phyloP scores from a whole-genome alignment of 1,139 yeast genomes.

The Sugiyamaella paludigena region DNA sequence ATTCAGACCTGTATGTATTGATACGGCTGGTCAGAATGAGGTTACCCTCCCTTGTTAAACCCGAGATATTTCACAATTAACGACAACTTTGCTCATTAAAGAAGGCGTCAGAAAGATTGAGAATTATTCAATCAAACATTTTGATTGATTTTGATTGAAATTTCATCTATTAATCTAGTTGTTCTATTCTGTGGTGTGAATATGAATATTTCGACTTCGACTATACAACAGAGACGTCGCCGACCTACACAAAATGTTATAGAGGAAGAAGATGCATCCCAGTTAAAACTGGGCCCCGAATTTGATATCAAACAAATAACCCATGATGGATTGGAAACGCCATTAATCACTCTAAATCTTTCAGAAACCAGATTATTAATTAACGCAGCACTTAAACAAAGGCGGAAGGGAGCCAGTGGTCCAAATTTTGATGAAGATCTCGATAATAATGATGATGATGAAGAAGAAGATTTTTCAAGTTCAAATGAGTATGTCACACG shows the following conservation, averaged over 20 bases:
- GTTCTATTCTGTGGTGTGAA: conserved; percentile 4
- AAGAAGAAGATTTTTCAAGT: conserved; percentile 41
- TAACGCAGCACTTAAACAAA: conserved; percentile 83
- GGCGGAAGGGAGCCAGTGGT: conserved; percentile 53
- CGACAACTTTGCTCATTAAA: conserved; percentile 6
- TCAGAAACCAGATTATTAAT: conserved; percentile 88
- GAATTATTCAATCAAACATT: too few species aligned
- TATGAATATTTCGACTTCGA: conserved; percentile 89
- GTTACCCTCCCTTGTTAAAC: conserved; percentile 2
- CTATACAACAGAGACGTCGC: conserved; percentile 78
- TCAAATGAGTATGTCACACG: conserved; percentile 41
- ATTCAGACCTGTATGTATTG: too few species aligned
- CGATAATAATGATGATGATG: conserved; percentile 40
- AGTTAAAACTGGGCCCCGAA: conserved; percentile 86
- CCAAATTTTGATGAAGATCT: conserved; percentile 39
- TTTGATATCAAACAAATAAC: conserved; percentile 78
- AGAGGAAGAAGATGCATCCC: conserved; percentile 86
- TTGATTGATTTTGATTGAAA: too few species aligned
- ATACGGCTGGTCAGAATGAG: too few species aligned
- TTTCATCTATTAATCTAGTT: neutral
- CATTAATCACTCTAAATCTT: conserved; percentile 77
- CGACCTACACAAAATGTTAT: conserved; percentile 57
- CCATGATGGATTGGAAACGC: conserved; percentile 74
- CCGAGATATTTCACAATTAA: neutral
- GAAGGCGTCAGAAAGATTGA: too few species aligned